A percentile compares a stretch with the other conserved stretches of the same genome.
phyloP scores from a whole-genome alignment of 148 eudicot species.

The Dianthus caryophyllus region DNA sequence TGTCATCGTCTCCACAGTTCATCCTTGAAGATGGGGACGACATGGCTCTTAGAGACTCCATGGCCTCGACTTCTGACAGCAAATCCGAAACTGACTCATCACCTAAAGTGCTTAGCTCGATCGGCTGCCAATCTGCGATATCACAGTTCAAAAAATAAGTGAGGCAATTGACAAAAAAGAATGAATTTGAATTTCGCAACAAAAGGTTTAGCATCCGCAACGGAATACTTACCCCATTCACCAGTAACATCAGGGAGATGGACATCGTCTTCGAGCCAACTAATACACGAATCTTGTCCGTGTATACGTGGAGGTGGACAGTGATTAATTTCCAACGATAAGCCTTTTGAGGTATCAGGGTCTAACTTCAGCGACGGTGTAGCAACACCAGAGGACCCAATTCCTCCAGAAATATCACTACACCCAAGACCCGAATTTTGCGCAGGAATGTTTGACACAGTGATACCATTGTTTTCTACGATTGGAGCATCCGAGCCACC shows the following conservation, averaged over 20 bases:
- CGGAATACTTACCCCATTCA: slow-evolving; percentile 59
- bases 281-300: slow-evolving; percentile 45
- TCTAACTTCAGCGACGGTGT: slow-evolving; percentile 35
- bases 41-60: slow-evolving; percentile 71
- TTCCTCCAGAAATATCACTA: slow-evolving; percentile 24
- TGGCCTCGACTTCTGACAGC: slow-evolving; percentile 91
- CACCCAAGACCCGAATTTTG: slow-evolving; percentile 36
- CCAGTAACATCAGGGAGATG: slow-evolving; percentile 38
- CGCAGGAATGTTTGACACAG: slow-evolving; percentile 28
- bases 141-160: slow-evolving; percentile 30
- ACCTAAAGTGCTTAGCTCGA: slow-evolving; percentile 75
- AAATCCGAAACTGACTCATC: slow-evolving; percentile 95
- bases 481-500: slow-evolving; percentile 26
- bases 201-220: slow-evolving; percentile 37
- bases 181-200: slow-evolving; percentile 41
- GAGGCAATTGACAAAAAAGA: slow-evolving; percentile 31
- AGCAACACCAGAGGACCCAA: slow-evolving; percentile 31
- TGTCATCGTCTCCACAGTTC: slow-evolving; percentile 56
- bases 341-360: background rate
- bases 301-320: slow-evolving; percentile 11
- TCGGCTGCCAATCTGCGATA: slow-evolving; percentile 62
- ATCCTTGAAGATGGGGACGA: slow-evolving; percentile 27
- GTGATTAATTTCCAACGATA: slow-evolving; percentile 1
- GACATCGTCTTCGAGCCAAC: slow-evolving; percentile 49
- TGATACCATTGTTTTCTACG: slow-evolving; percentile 29